A percentile compares a stretch with the other conserved stretches of the same genome.
phyloP scores from a whole-genome alignment of 2,329 filamentous ascomycete genomes.

The Diaporthe ampelina region DNA sequence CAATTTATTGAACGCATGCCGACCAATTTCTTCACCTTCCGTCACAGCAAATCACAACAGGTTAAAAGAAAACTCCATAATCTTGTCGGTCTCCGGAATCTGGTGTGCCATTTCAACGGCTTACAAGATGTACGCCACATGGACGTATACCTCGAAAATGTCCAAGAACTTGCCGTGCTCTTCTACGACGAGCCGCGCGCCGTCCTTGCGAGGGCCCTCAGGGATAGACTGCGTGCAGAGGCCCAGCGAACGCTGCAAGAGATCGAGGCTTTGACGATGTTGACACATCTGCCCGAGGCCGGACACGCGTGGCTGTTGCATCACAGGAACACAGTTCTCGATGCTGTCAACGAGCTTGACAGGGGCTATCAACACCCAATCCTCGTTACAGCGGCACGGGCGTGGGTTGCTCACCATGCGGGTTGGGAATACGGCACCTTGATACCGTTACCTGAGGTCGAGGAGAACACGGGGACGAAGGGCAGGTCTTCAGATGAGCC shows the following conservation, averaged over 20 bases:
- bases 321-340: neutral
- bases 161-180: neutral
- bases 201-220: neutral
- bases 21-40: neutral
- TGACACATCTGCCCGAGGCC: neutral
- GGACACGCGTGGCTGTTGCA: neutral
- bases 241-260: neutral
- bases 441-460: neutral
- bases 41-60: neutral
- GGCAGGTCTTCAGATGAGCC: neutral
- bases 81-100: neutral
- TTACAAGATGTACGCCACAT: neutral
- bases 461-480: neutral
- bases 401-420: neutral
- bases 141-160: neutral
- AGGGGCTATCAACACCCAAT: neutral
- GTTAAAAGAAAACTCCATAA: fast-evolving
- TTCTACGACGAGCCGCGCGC: neutral
- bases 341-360: neutral
- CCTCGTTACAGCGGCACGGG: neutral
- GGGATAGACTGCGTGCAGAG: neutral
- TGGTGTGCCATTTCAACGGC: neutral
- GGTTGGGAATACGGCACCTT: neutral
- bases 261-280: neutral
- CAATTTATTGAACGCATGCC: neutral